Evolutionary conservation across 2,329 filamentous ascomycete species (phyloP).

Genomic region (Penicillium sp.): DNA sequence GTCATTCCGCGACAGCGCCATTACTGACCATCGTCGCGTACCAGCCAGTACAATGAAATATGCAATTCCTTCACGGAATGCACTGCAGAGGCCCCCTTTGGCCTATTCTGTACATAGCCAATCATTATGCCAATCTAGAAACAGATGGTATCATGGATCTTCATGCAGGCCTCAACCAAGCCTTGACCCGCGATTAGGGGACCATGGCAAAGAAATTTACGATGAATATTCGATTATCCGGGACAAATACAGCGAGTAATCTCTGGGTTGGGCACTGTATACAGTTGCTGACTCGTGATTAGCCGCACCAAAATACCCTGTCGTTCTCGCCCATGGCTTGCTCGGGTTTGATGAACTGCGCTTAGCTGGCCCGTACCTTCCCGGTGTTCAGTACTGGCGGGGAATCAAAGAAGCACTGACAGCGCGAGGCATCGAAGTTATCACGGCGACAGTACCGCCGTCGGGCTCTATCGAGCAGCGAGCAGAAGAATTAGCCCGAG

Average conservation of each 20-base stretch:
- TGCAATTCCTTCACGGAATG: conserved; percentile 10
- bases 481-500: conserved; percentile 53
- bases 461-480: conserved; percentile 60
- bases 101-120: background rate
- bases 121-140: background rate
- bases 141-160: conserved; percentile 20
- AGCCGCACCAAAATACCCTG: conserved; percentile 54
- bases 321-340: conserved; percentile 65
- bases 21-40: conserved; percentile 11
- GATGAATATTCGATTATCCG: conserved; percentile 63
- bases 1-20: conserved; percentile 14
- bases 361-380: conserved; percentile 53
- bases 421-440: conserved; percentile 59
- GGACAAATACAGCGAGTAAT: conserved; percentile 53
- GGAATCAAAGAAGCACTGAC: conserved; percentile 60
- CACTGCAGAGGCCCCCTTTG: background rate
- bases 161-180: conserved; percentile 14
- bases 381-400: conserved; percentile 63
- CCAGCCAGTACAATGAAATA: conserved; percentile 22
- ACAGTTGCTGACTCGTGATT: background rate
- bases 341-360: conserved; percentile 64
- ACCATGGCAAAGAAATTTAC: conserved; percentile 54
- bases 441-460: conserved; percentile 59
- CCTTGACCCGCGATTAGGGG: conserved; percentile 52
- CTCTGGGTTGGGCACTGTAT: background rate